These are phyloP conservation scores for Dioszegia crocea DNA, from an alignment of 768 basidiomycete species.

Conservation along the genomic window DNA sequence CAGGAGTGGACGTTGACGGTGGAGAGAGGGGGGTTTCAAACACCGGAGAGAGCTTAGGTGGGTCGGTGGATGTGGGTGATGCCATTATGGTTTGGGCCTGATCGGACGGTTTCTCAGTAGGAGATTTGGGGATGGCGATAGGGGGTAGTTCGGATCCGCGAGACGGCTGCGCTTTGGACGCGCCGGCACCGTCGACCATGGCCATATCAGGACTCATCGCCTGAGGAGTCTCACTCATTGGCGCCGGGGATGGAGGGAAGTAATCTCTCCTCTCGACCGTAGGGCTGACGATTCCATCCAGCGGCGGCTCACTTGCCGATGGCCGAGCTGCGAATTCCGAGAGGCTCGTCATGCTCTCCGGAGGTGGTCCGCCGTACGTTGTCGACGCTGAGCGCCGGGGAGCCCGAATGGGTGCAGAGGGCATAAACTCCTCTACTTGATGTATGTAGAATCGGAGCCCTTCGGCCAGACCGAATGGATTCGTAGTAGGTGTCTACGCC, in stretches of 20 bases:
- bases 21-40: neutral
- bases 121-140: too few species aligned
- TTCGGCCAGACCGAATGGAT: constrained; percentile 47
- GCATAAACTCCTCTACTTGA: constrained; percentile 42
- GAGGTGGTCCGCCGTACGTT: neutral
- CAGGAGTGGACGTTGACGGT: neutral
- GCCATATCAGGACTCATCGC: neutral
- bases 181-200: neutral
- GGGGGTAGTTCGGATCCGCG: too few species aligned
- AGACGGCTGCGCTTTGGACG: too few species aligned
- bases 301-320: neutral
- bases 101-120: neutral
- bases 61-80: neutral
- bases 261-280: neutral
- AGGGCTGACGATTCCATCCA: neutral
- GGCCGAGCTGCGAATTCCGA: neutral
- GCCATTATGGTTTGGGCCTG: neutral
- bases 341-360: neutral
- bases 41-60: constrained; percentile 3
- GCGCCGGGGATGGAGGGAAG: neutral
- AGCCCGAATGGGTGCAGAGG: constrained; percentile 12
- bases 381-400: constrained; percentile 23
- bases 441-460: constrained; percentile 44
- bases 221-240: neutral
- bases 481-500: constrained; percentile 17